Evolutionary conservation across 495 filamentous ascomycete species (phyloP).

Genomic region (Antarctomyces pellizariae): DNA sequence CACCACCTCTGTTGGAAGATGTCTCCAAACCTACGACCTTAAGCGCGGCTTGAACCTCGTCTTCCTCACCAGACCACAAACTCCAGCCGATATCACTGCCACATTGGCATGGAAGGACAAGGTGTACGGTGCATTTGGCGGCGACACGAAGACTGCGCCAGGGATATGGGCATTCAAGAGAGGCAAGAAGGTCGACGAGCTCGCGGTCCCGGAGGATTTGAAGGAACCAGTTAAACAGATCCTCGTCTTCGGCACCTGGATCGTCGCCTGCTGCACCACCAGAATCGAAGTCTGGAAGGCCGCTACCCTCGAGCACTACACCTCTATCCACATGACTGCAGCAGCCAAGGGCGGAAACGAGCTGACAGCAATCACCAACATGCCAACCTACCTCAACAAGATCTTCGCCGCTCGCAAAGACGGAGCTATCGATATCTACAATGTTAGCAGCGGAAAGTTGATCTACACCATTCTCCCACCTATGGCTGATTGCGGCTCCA

Average conservation of each 20-base stretch:
- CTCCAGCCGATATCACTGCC: constrained; percentile 63
- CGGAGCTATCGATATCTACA: constrained; percentile 93
- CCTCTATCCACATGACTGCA: constrained; percentile 36
- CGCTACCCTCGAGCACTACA: constrained; percentile 68
- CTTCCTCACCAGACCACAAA: constrained; percentile 78
- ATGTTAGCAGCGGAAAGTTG: constrained; percentile 70
- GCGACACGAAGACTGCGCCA: constrained; percentile 23
- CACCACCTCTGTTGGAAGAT: constrained; percentile 76
- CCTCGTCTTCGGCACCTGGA: constrained; percentile 73
- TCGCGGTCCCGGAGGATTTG: constrained; percentile 36
- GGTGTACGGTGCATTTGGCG: constrained; percentile 70
- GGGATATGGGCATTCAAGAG: constrained; percentile 89
- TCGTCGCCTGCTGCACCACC: constrained; percentile 54
- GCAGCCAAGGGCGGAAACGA: constrained; percentile 25
- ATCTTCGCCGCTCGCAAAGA: constrained; percentile 67
- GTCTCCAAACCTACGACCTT: constrained; percentile 86
- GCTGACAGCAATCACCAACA: constrained; percentile 51
- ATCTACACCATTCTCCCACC: constrained; percentile 65
- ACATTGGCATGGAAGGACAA: constrained; percentile 72
- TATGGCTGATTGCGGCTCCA: constrained; percentile 36
- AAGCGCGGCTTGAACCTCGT: constrained; percentile 70
- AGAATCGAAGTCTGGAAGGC: constrained; percentile 78
- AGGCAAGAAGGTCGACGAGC: constrained; percentile 60
- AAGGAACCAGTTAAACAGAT: constrained; percentile 52
- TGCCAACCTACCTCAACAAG: constrained; percentile 93